A percentile compares a stretch with the other conserved stretches of the same genome.
These are phyloP conservation scores for Leptodermis oblonga DNA, from an alignment of 257 asterid genomes.

Conservation along the genomic window DNA sequence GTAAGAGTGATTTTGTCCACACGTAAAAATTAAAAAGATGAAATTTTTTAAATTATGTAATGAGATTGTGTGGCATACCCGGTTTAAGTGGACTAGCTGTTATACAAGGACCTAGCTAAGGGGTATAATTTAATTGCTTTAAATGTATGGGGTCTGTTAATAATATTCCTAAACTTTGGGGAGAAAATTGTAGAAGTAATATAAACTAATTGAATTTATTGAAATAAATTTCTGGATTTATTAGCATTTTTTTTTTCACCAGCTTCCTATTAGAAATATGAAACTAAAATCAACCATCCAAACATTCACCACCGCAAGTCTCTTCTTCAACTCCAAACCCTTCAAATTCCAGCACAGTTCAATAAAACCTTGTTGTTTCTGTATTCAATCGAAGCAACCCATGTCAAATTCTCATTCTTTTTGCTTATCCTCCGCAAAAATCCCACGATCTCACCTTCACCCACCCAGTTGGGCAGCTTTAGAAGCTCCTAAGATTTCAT, in stretches of 20 bases:
- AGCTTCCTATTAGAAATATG: constrained; percentile 2
- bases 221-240: constrained; percentile 2
- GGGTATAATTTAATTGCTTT: too few species aligned
- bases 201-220: too few species aligned
- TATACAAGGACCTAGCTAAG: too few species aligned
- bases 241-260: not conserved
- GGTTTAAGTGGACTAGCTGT: too few species aligned
- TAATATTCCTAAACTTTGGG: too few species aligned
- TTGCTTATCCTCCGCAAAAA: constrained; percentile 28
- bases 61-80: too few species aligned
- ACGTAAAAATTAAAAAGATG: too few species aligned
- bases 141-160: too few species aligned
- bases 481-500: constrained; percentile 29
- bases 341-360: not conserved
- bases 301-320: not conserved
- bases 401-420: constrained; percentile 48
- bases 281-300: not conserved
- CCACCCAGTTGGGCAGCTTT: constrained; percentile 25
- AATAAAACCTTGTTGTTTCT: not conserved
- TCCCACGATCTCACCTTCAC: constrained; percentile 27
- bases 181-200: too few species aligned
- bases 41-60: too few species aligned
- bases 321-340: constrained; percentile 8
- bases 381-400: constrained; percentile 20
- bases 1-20: too few species aligned